Conservation (phyloP, 2,329 filamentous ascomycete species). For the Lachnellula subtilissima region DNA sequence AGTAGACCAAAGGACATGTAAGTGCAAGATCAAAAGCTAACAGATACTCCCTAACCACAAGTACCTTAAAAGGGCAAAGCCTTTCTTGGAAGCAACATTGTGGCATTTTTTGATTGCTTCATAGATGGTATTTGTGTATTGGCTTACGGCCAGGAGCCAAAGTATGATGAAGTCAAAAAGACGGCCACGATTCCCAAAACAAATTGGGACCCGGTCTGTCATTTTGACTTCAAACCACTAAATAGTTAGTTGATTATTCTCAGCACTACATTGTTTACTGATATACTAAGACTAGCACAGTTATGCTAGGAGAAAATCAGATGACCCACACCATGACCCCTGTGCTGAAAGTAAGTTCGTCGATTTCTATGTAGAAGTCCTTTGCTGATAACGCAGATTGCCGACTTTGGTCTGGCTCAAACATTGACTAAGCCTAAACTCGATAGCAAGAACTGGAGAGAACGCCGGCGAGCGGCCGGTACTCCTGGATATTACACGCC, state of each 20-base stretch:
- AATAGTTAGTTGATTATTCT: neutral
- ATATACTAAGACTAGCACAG: neutral
- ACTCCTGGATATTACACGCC: neutral
- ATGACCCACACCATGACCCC: neutral
- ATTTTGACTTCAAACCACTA: neutral
- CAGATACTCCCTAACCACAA: neutral
- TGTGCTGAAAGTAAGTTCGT: neutral
- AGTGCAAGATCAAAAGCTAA: neutral
- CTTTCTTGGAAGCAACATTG: slow-evolving; percentile 4
- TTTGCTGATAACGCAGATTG: neutral
- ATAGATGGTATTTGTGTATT: slow-evolving; percentile 2
- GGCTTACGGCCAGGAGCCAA: neutral
- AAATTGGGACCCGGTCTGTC: neutral
- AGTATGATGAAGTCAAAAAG: neutral
- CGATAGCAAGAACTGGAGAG: neutral
- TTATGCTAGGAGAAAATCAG: neutral
- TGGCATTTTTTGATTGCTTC: slow-evolving; percentile 9
- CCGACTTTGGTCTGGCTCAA: neutral
- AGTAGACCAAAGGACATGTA: neutral
- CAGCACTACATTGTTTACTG: too few relatives aligned
- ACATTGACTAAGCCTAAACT: neutral
- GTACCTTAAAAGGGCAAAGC: neutral
- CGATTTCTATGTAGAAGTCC: neutral
- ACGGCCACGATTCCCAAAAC: neutral
- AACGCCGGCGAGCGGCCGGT: neutral